These are phyloP conservation scores for Penicillium concentricum DNA, from an alignment of 2,329 filamentous ascomycete genomes.

Conservation along the genomic window DNA sequence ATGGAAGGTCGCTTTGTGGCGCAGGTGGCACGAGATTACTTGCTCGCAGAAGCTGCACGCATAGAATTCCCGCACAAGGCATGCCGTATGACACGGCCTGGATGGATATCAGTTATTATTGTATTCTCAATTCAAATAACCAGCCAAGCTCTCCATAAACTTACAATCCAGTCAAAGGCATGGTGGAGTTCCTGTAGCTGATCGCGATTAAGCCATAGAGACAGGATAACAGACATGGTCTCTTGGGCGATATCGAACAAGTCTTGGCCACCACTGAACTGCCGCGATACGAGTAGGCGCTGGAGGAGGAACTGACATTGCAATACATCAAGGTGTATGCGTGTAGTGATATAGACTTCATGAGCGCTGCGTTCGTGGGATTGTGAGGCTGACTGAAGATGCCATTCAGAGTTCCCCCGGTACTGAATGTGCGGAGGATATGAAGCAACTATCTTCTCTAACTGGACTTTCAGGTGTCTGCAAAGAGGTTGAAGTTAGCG, in stretches of 20 bases:
- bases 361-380: neutral
- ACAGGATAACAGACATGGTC: neutral
- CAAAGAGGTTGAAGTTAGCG: neutral
- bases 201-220: neutral
- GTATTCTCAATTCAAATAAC: neutral
- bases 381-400: neutral
- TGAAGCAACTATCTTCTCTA: neutral
- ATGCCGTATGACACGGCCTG: neutral
- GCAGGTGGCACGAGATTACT: neutral
- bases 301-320: neutral
- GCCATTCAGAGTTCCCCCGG: neutral
- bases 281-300: neutral
- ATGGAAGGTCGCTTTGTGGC: neutral
- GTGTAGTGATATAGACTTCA: neutral
- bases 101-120: neutral
- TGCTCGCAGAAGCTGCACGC: neutral
- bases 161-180: neutral
- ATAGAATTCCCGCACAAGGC: neutral
- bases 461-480: neutral
- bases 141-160: neutral
- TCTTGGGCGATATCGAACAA: conserved; percentile 1
- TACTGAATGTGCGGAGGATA: neutral
- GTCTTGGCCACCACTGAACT: neutral
- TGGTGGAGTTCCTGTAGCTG: neutral
- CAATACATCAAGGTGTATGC: neutral